Percentiles rank a stretch among this genome's conserved stretches.
Evolutionary conservation across 192 early-diverging fungal genomes (phyloP).

Genomic region (Globomyces pollinis-pini): DNA sequence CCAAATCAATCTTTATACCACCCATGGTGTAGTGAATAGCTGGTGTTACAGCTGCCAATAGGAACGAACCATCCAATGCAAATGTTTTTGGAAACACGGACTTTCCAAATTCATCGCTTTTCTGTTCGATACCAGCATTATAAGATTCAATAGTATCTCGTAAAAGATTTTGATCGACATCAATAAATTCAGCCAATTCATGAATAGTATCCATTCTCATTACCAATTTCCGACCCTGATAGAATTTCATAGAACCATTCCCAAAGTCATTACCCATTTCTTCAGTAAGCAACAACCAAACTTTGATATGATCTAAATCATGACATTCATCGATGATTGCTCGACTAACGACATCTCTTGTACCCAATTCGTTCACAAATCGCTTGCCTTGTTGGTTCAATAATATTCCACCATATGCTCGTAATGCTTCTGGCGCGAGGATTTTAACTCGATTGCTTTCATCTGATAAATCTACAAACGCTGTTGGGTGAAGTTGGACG

Average conservation of each 20-base stretch:
- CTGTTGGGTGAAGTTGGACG: slow-evolving; percentile 80
- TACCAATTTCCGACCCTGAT: neutral
- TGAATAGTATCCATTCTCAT: neutral
- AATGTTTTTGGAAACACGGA: neutral
- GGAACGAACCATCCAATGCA: slow-evolving; percentile 27
- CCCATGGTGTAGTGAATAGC: slow-evolving; percentile 85
- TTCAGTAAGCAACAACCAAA: neutral
- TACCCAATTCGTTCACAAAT: slow-evolving; percentile 78
- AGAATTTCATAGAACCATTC: neutral
- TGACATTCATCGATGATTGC: slow-evolving; percentile 16
- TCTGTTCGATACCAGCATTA: neutral
- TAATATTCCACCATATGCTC: slow-evolving; percentile 72
- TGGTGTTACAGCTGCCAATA: slow-evolving; percentile 47
- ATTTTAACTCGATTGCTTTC: slow-evolving; percentile 70
- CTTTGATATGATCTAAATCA: neutral
- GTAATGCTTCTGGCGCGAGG: slow-evolving; percentile 80
- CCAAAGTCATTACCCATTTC: neutral
- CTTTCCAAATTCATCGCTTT: slow-evolving; percentile 15
- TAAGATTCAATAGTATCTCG: slow-evolving; percentile 7
- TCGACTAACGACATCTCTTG: slow-evolving; percentile 71
- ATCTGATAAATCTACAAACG: slow-evolving; percentile 70
- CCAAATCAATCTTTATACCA: slow-evolving; percentile 31
- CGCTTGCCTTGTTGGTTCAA: slow-evolving; percentile 59
- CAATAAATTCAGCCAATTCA: too few relatives aligned
- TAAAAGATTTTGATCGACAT: too few relatives aligned